Conservation (phyloP, 257 asterid species). For the Paulownia fortunei region DNA sequence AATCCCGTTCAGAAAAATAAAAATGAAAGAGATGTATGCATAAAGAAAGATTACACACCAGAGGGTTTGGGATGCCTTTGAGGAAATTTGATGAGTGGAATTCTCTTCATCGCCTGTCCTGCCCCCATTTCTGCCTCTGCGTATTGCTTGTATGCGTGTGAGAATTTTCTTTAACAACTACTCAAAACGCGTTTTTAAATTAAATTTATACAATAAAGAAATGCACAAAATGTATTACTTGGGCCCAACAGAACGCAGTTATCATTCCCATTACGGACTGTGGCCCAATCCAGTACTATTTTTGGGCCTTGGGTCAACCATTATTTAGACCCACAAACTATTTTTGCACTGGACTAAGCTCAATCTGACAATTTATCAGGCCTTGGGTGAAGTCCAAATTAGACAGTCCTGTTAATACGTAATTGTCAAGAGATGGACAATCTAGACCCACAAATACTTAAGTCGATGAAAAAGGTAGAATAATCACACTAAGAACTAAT, state of each 20-base stretch:
- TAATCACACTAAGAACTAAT: no score
- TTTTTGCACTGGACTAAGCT: no score
- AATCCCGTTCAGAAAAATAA: not conserved
- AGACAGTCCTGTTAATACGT: no score
- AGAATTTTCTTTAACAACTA: not conserved
- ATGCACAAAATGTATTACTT: not conserved
- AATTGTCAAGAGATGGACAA: no score
- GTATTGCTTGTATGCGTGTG: not conserved
- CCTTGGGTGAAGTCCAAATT: no score
- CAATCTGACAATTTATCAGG: no score
- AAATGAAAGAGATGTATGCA: not conserved
- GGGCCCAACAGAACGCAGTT: not conserved
- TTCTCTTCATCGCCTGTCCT: slow-evolving; percentile 76
- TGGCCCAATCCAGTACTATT: no score
- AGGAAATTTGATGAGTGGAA: slow-evolving; percentile 90
- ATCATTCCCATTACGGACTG: no score
- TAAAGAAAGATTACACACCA: slow-evolving; percentile 30
- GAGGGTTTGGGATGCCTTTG: slow-evolving; percentile 67
- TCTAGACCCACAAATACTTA: no score
- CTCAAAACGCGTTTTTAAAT: not conserved
- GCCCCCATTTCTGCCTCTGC: slow-evolving; percentile 43
- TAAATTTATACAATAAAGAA: not conserved
- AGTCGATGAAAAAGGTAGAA: no score
- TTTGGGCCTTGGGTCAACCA: no score
- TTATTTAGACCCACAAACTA: no score